phyloP scores from a whole-genome alignment of 2,329 filamentous ascomycete species.

The Colletotrichum liaoningense region DNA sequence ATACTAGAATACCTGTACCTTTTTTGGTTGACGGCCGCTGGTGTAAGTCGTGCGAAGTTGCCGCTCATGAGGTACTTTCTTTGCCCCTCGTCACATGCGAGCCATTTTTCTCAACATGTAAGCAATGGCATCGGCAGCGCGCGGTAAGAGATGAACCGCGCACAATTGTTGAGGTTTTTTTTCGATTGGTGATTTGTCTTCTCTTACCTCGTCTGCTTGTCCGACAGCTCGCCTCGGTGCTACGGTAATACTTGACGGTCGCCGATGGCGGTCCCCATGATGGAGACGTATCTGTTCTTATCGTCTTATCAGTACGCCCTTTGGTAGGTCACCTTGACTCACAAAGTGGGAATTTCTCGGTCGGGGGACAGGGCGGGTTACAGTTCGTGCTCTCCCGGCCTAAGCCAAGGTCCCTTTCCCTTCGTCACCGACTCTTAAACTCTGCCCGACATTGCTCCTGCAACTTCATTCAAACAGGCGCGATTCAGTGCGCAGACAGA shows the following conservation, averaged over 20 bases:
- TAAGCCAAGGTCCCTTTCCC: background rate
- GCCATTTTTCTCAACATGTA: background rate
- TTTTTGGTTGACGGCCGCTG: background rate
- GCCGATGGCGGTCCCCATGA: conserved; percentile 23
- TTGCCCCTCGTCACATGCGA: background rate
- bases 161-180: background rate
- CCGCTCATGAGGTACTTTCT: background rate
- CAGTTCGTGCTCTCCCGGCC: conserved; percentile 4
- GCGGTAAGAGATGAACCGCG: background rate
- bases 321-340: conserved; percentile 33
- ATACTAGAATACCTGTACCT: background rate
- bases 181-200: background rate
- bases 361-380: conserved; percentile 9
- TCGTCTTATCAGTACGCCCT: conserved; percentile 29
- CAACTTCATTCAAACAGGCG: background rate
- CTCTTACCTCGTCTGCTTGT: background rate
- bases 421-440: conserved; percentile 11
- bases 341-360: conserved; percentile 26
- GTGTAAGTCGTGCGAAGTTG: background rate
- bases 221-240: conserved; percentile 30
- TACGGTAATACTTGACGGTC: conserved; percentile 32
- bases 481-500: background rate
- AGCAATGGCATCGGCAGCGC: background rate
- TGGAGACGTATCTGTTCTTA: conserved; percentile 20
- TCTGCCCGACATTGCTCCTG: background rate